phyloP scores from a whole-genome alignment of 176 grass and related monocot species.

The Ananas comosus region DNA sequence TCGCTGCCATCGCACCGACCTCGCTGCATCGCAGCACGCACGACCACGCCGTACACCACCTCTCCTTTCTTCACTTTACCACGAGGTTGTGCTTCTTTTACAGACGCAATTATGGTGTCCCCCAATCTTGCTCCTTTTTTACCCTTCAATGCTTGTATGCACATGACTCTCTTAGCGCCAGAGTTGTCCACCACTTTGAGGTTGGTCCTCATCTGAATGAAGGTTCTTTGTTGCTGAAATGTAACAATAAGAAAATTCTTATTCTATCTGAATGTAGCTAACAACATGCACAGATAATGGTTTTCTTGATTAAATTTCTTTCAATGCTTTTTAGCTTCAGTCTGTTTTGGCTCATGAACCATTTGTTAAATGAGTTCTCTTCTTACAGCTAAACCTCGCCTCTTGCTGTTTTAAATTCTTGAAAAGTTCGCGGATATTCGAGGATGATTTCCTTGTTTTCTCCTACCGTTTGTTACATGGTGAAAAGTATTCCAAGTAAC shows the following conservation, averaged over 20 bases:
- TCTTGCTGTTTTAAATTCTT: no score
- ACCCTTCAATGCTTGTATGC: slow-evolving; percentile 73
- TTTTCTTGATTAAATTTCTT: not conserved
- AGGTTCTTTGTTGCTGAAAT: slow-evolving; percentile 93
- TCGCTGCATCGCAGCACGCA: slow-evolving; percentile 83
- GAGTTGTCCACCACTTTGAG: slow-evolving; percentile 97
- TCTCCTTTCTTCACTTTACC: slow-evolving; percentile 99
- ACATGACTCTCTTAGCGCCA: slow-evolving; percentile 94
- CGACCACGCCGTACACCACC: slow-evolving; percentile 91
- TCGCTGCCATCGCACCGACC: slow-evolving; percentile 74
- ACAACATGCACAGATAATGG: not conserved
- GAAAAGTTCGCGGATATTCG: no score
- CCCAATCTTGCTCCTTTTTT: slow-evolving; percentile 77
- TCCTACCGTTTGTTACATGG: no score
- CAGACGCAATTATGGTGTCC: slow-evolving; percentile 75
- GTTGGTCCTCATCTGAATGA: slow-evolving; percentile 98
- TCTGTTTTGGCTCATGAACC: no score
- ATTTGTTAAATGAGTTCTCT: no score
- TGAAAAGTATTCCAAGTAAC: no score
- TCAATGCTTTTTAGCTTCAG: not conserved
- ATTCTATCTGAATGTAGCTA: not conserved
- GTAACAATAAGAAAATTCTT: slow-evolving; percentile 4
- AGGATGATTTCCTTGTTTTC: no score
- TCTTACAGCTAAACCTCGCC: no score
- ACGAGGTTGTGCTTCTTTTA: slow-evolving; percentile 86